phyloP scores from a whole-genome alignment of 257 asterid species.

The Nicotiana paniculata region DNA sequence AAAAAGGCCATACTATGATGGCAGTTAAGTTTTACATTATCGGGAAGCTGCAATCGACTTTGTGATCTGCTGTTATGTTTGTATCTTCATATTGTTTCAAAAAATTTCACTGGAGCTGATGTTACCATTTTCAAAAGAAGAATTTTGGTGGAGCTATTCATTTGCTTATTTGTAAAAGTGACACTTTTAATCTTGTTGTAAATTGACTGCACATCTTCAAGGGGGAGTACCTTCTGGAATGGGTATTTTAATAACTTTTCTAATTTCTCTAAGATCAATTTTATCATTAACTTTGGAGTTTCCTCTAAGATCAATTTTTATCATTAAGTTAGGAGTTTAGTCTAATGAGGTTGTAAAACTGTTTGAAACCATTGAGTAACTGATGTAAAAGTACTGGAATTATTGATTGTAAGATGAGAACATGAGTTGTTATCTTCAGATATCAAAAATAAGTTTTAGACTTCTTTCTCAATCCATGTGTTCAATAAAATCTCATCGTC shows the following conservation, averaged over 20 bases:
- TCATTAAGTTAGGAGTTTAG: not conserved
- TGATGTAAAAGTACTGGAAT: not conserved
- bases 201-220: not conserved
- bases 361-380: not conserved
- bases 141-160: not conserved
- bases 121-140: no score
- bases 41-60: not conserved
- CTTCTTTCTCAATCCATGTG: not conserved
- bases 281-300: no score
- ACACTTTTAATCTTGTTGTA: no score
- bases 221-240: not conserved
- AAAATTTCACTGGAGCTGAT: not conserved
- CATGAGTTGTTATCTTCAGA: not conserved
- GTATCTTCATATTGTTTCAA: not conserved
- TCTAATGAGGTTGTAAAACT: not conserved
- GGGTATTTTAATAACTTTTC: not conserved
- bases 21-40: not conserved
- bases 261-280: no score
- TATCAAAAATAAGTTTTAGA: not conserved
- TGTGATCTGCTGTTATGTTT: not conserved
- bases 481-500: not conserved
- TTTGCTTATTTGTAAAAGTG: not conserved
- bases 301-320: not conserved
- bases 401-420: not conserved
- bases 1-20: not conserved